Base-by-base conservation (phyloP, 768 basidiomycete genomes). In the Collybia nuda region DNA sequence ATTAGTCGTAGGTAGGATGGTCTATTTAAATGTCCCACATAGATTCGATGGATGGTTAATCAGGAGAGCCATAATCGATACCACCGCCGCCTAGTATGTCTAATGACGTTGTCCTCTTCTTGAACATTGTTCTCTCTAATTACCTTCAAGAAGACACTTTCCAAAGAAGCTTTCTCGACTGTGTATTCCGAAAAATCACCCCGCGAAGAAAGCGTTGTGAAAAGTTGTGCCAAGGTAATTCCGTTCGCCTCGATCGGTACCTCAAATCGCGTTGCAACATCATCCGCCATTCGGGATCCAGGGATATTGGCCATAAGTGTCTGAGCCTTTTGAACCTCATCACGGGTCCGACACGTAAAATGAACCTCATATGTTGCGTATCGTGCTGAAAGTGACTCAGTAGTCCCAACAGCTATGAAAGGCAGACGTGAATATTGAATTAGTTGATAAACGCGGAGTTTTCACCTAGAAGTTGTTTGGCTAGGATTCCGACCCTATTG, bases 301-400 rank as follows among this genome's bases (percentile, higher is more conserved):
- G 86, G 85, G 55, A 81, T 80, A 3, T 65, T 73, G 5, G 79
- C 58, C 84, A 88, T 86, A 36, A 88, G 67, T 2, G 72, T 64
- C 40, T 82, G 83, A 5, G 86, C 84, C 52, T 72, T 74, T 5
- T 65, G 57, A 14, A 81, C 68, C 36, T 87, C 86, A 48, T 85
- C 83, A 7, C 84, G 74, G 0, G 80, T 82, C 1, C 79, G 80
- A 53, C 83, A 85, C 1, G 80, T 77, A 61, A 91, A 84, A 62
- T 90, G 88, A 17, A 90, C 82, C 58, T 90, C 87, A 63, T 92
- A 91, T 1, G 76, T 81, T 6, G 84, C 82, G 60, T 90, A 85
- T 17, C 86, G 82, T 22, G 78, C 71, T 1, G 81, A 81, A 5
- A 91, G 77, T 3, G 77, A 74, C 21, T 80, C 76, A 0, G 79